Evolutionary conservation across 225 moss, liverwort and hornwort genomes (phyloP).

Genomic region (Ulota crispa): DNA sequence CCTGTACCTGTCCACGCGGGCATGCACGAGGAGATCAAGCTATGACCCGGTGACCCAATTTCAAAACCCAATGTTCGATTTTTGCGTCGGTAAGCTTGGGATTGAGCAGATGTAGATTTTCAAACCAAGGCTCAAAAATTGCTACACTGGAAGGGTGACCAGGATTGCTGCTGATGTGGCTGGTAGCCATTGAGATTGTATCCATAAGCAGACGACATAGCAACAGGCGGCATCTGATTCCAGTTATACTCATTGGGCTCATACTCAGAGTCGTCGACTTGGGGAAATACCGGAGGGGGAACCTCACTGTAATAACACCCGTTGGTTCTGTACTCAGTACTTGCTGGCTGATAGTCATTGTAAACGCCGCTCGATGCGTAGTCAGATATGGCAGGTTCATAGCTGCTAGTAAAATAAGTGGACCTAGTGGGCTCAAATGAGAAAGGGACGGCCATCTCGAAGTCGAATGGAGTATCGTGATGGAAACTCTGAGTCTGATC

Average conservation of each 20-base stretch:
- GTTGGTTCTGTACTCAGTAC: neutral
- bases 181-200: neutral
- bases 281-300: neutral
- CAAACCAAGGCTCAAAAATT: neutral
- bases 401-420: neutral
- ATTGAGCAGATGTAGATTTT: neutral
- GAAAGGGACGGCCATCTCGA: neutral
- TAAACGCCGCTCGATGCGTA: neutral
- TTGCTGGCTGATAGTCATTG: neutral
- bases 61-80: neutral
- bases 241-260: neutral
- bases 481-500: neutral
- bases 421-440: neutral
- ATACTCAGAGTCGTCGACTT: neutral
- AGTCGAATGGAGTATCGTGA: neutral
- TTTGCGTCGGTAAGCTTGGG: neutral
- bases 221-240: neutral
- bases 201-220: neutral
- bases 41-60: neutral
- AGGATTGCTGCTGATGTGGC: slow-evolving; percentile 12
- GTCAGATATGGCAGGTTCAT: neutral
- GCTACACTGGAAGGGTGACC: neutral
- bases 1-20: neutral
- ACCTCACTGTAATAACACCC: neutral
- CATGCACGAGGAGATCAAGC: neutral